A percentile compares a stretch with the other conserved stretches of the same genome.
phyloP scores from a whole-genome alignment of 2,329 filamentous ascomycete species.

The Rosellinia necatrix region DNA sequence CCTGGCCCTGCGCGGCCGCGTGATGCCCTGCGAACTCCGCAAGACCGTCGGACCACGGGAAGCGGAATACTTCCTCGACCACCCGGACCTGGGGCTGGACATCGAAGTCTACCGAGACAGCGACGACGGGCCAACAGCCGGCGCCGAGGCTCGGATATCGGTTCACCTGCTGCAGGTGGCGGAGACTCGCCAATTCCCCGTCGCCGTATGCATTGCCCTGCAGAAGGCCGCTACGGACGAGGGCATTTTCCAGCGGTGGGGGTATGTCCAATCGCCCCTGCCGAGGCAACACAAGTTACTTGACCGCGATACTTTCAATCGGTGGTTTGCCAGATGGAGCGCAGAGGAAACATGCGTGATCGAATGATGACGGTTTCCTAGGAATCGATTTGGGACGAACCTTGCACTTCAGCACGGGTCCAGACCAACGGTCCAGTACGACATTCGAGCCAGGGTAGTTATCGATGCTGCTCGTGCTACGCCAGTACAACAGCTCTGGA shows the following conservation, averaged over 20 bases:
- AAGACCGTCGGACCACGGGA: neutral
- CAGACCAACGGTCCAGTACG: no score
- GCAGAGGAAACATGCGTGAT: neutral
- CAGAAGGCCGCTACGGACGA: neutral
- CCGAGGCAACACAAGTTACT: neutral
- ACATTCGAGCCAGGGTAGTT: no score
- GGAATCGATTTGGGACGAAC: neutral
- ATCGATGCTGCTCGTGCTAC: no score
- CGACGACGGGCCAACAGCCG: neutral
- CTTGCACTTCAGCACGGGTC: neutral
- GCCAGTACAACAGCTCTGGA: no score
- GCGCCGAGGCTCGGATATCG: neutral
- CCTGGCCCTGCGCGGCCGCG: neutral
- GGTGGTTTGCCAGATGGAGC: neutral
- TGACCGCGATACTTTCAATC: conserved; percentile 1
- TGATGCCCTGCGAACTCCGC: neutral
- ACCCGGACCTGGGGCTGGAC: neutral
- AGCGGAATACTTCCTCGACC: neutral
- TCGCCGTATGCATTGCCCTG: neutral
- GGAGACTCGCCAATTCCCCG: neutral
- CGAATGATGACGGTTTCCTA: neutral
- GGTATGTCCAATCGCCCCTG: neutral
- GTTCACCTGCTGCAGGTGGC: neutral
- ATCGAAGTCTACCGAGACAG: neutral
- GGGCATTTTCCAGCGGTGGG: neutral